Evolutionary conservation across 257 asterid genomes (phyloP).

Genomic region (Schizonepeta tenuifolia): DNA sequence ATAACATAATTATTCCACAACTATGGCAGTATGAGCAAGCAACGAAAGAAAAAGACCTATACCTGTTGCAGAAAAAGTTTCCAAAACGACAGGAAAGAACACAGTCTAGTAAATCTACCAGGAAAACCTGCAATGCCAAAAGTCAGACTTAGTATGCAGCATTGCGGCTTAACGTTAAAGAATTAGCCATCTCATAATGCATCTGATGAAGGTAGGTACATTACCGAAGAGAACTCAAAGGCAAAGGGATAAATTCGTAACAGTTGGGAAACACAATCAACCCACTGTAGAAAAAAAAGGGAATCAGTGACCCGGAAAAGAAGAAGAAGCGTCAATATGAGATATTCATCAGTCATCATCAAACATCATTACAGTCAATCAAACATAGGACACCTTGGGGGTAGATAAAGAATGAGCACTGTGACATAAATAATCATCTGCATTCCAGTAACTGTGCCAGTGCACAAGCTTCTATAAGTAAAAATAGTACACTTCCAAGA

Average conservation of each 20-base stretch:
- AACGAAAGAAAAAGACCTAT: slow-evolving; percentile 7
- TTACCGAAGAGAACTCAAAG: slow-evolving; percentile 94
- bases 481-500: slow-evolving; percentile 9
- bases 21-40: no score
- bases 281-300: slow-evolving; percentile 67
- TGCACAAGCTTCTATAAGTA: slow-evolving; percentile 20
- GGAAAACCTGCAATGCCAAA: slow-evolving; percentile 67
- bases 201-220: slow-evolving; percentile 41
- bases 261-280: slow-evolving; percentile 90
- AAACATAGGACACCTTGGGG: slow-evolving; percentile 23
- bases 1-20: slow-evolving; percentile 3
- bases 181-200: slow-evolving; percentile 25
- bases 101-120: slow-evolving; percentile 84
- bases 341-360: slow-evolving; percentile 13
- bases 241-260: slow-evolving; percentile 92
- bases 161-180: slow-evolving; percentile 6
- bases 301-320: slow-evolving; percentile 16
- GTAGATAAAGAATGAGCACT: background rate
- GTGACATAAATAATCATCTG: slow-evolving; percentile 15
- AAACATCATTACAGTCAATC: slow-evolving; percentile 12
- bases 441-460: background rate
- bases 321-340: background rate
- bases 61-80: slow-evolving; percentile 97
- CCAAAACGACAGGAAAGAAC: slow-evolving; percentile 94
- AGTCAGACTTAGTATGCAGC: slow-evolving; percentile 27